Evolutionary conservation across 176 grass and related monocot genomes (phyloP), one percentile per base, ranked within the genome.

Genomic region (Coix lacrymajobi): DNA sequence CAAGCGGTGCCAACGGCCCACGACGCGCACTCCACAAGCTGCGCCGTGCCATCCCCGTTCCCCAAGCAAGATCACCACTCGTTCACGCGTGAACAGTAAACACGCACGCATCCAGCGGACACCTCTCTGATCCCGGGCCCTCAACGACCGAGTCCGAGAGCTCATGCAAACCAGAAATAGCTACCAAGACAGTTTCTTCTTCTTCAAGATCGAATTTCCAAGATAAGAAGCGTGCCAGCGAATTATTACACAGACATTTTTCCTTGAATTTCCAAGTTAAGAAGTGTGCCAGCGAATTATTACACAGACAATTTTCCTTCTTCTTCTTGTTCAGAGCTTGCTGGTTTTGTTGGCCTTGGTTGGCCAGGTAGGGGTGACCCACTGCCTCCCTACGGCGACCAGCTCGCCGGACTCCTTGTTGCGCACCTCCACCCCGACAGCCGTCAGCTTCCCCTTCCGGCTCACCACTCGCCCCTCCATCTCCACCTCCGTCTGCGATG

Each of bases 341-440:
- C 91, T 93, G 39, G 25, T 54, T 81, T 62, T 85, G 49, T 76
- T 76, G 49, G 11, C 34, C 31, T 75, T 75, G 46, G 10, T 78
- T 29, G 87, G 81, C 61, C 81, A 81, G 36, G 77, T 33, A 28
- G 87, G 40, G 0, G 84, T 86, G 78, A 94, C 71, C 89, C 89
- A 88, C 81, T 92, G 84, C 77, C 89, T 79, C 38, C 87, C 89
- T 12, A 94, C 78, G 4, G 89, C 86, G 24, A 89, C 71, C 32
- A 94, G 76, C 83, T 89, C 79, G 13, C 89, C 84, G 15, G 66
- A 84, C 14, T 54, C 58, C 54, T 94, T 89, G 72, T 77, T 88
- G 36, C 87, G 81, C 24, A 89, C 73, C 81, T 89, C 81, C 14
- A 78, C 85, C 24, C 36, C 19, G 3, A 79, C 92, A 6, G 89